A percentile compares a stretch with the other conserved stretches of the same genome.
Evolutionary conservation across 2,329 filamentous ascomycete species (phyloP).

Genomic region (Fusarium subtropicale): DNA sequence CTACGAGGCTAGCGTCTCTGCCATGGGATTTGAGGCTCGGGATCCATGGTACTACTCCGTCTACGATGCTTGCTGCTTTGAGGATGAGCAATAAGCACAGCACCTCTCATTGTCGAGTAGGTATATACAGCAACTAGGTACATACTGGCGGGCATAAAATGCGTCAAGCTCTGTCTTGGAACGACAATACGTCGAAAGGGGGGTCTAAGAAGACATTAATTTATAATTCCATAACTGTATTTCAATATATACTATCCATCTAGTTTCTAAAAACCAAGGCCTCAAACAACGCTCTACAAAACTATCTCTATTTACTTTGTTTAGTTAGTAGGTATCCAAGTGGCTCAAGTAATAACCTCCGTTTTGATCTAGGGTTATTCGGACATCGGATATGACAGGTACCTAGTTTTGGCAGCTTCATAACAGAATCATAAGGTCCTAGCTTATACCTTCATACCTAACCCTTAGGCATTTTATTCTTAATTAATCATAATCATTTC

Average conservation of each 20-base stretch:
- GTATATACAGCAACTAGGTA: slow-evolving; percentile 1
- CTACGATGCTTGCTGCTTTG: slow-evolving; percentile 34
- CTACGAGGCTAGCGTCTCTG: slow-evolving; percentile 16
- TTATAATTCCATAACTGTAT: slow-evolving; percentile 20
- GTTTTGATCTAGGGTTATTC: neutral
- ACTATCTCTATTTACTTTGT: neutral
- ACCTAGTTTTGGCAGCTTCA: neutral
- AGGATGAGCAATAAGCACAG: neutral
- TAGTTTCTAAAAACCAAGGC: neutral
- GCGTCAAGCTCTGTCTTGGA: neutral
- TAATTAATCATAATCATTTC: slow-evolving; percentile 2
- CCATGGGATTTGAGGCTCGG: slow-evolving; percentile 5
- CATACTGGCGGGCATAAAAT: slow-evolving; percentile 3
- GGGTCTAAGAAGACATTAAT: slow-evolving; percentile 8
- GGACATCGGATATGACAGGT: neutral
- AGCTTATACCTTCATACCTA: neutral
- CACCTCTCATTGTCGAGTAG: neutral
- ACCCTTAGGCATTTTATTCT: neutral
- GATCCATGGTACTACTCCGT: slow-evolving; percentile 14
- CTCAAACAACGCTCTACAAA: neutral
- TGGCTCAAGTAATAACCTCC: neutral
- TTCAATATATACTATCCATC: neutral
- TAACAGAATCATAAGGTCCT: neutral
- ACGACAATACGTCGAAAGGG: neutral
- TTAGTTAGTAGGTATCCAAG: neutral